Evolutionary conservation across 129 eudicot genomes (phyloP).

Genomic region (Artemisia argyi): DNA sequence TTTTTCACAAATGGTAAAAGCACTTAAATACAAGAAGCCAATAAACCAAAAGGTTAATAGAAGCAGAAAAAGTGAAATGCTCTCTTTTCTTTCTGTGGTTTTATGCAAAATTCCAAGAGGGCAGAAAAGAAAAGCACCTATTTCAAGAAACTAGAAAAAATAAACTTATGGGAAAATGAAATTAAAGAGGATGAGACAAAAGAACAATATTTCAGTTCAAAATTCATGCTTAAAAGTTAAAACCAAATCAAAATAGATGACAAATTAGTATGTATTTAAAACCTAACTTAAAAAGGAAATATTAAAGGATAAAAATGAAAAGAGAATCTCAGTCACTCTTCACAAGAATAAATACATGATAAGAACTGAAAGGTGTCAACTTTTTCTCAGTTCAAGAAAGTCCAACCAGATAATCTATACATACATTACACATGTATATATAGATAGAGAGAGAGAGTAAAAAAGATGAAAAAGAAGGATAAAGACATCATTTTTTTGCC

Average conservation of each 20-base stretch:
- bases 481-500: slow-evolving; percentile 27
- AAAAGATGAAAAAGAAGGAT: slow-evolving; percentile 12
- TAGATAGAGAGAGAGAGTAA: slow-evolving; percentile 19
- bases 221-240: slow-evolving; percentile 4
- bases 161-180: slow-evolving; percentile 35
- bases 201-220: slow-evolving; percentile 16
- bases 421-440: slow-evolving; percentile 21
- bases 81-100: slow-evolving; percentile 20
- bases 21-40: slow-evolving; percentile 29
- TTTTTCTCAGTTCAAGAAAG: slow-evolving; percentile 38
- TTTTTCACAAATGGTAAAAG: slow-evolving; percentile 33
- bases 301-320: slow-evolving; percentile 25
- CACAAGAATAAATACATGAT: slow-evolving; percentile 42
- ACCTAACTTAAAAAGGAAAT: slow-evolving; percentile 28
- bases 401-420: slow-evolving; percentile 34
- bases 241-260: slow-evolving; percentile 4
- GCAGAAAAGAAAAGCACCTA: slow-evolving; percentile 28
- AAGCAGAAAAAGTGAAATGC: slow-evolving; percentile 34
- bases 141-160: slow-evolving; percentile 38
- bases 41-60: slow-evolving; percentile 35
- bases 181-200: slow-evolving; percentile 38
- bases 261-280: slow-evolving; percentile 9
- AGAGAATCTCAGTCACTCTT: slow-evolving; percentile 49
- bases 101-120: slow-evolving; percentile 36
- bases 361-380: slow-evolving; percentile 39